Conservation (phyloP, 2,329 filamentous ascomycete species). For the Thielaviopsis euricoi region DNA sequence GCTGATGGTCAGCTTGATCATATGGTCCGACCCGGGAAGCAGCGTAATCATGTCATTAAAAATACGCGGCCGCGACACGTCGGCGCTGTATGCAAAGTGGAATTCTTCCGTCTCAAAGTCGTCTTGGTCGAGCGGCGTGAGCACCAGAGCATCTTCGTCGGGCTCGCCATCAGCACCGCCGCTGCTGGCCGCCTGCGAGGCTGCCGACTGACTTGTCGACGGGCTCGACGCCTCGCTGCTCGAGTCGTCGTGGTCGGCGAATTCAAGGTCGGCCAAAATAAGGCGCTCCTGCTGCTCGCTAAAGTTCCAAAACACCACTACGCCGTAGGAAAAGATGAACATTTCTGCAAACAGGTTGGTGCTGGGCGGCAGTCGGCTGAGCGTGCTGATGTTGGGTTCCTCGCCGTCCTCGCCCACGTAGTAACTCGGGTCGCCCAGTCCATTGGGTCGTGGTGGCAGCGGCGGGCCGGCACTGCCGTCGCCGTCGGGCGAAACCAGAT, state of each 20-base stretch:
- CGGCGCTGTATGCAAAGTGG: slow-evolving; percentile 87
- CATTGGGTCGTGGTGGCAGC: not conserved
- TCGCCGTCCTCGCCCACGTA: slow-evolving; percentile 12
- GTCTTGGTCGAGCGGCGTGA: slow-evolving; percentile 64
- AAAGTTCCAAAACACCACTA: slow-evolving; percentile 98
- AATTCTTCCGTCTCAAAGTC: slow-evolving; percentile 98
- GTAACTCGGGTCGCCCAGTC: slow-evolving; percentile 1
- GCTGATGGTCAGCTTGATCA: slow-evolving; percentile 96
- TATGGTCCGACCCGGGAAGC: slow-evolving; percentile 77
- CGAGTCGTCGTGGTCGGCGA: slow-evolving; percentile 53
- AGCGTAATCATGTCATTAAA: slow-evolving; percentile 99
- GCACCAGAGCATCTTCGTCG: slow-evolving; percentile 36
- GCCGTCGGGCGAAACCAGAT: not conserved
- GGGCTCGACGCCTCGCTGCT: slow-evolving; percentile 22
- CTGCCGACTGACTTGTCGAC: not conserved
- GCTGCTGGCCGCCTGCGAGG: not conserved
- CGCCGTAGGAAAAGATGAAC: slow-evolving; percentile 94
- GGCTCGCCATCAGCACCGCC: slow-evolving; percentile 2
- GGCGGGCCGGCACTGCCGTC: not conserved
- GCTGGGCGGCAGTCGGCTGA: slow-evolving; percentile 48
- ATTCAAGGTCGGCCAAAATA: slow-evolving; percentile 84
- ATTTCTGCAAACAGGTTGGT: slow-evolving; percentile 78
- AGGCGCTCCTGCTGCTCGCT: slow-evolving; percentile 92
- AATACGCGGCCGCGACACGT: slow-evolving; percentile 73
- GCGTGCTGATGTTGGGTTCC: slow-evolving; percentile 7